Percentiles rank a stretch among this genome's conserved stretches.
phyloP scores from a whole-genome alignment of 768 basidiomycete genomes.

The Russula foetens region DNA sequence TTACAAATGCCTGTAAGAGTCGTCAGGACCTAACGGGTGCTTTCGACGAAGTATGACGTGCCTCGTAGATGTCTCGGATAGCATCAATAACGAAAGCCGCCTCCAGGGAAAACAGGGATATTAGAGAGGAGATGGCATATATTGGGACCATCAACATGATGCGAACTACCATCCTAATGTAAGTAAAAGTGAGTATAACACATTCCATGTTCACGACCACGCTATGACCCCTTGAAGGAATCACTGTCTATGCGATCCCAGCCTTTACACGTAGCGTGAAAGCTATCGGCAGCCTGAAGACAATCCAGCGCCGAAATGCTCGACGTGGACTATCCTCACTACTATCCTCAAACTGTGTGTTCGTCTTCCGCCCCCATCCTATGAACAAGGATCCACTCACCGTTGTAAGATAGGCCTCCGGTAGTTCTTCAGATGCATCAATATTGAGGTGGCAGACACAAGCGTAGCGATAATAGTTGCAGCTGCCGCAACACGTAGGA shows the following conservation, averaged over 20 bases:
- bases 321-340: background rate
- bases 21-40: background rate
- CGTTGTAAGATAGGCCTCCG: constrained; percentile 73
- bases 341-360: background rate
- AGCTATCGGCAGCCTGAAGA: background rate
- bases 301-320: background rate
- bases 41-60: constrained; percentile 27
- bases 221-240: background rate
- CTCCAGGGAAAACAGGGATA: constrained; percentile 88
- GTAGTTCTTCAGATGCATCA: constrained; percentile 79
- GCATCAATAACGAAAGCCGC: constrained; percentile 96
- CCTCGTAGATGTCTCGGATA: constrained; percentile 94
- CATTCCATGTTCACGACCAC: background rate
- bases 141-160: constrained; percentile 98
- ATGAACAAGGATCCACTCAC: constrained; percentile 31
- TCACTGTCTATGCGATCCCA: background rate
- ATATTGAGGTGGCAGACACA: constrained; percentile 68
- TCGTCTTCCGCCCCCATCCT: background rate
- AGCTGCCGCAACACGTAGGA: constrained; percentile 56
- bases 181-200: constrained; percentile 1
- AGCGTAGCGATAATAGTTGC: constrained; percentile 62
- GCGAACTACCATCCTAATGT: constrained; percentile 73
- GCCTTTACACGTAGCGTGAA: background rate
- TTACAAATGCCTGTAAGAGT: constrained; percentile 70
- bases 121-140: constrained; percentile 84